Evolutionary conservation across 768 basidiomycete genomes (phyloP), one percentile per base, ranked within the genome.

Genomic region (Hygrocybe punicea): DNA sequence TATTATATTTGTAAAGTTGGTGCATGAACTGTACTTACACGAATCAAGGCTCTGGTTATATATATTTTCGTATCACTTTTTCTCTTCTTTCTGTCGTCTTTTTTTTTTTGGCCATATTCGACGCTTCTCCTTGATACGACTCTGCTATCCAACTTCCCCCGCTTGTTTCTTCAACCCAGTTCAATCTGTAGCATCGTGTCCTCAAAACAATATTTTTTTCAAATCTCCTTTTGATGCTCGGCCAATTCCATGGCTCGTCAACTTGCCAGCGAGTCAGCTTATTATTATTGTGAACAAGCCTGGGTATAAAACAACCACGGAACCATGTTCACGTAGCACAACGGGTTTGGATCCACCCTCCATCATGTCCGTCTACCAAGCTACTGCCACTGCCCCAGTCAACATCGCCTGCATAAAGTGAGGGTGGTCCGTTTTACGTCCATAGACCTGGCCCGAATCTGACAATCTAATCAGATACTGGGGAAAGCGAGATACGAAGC

Each of bases 371-470:
- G 64, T 84, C 63, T 85, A 83, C 77, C 85, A 92, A 76, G 93
- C 93, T 7, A 97, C 94, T 13, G 84, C 86, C 1, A 90, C 93
- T 60, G 94, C 94, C 0, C 94, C 94, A 3, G 93, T 98, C 57
- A 98, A 98, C 74, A 98, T 98, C 66, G 94, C 94, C n/a, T 91
- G 89, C 69, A 97, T 98, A 76, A 98, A 98, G 94, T 95, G 57
- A 65, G 72, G 65, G 44, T 33, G 24, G 35, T 34, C 9, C 35
- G 23, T 42, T 13, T 9, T 11, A 9, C 16, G 16, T 23, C 33
- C 51, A 37, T 7, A 29, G 21, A 44, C 54, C 58, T 54, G 23
- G n/a, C n/a, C n/a, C n/a, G n/a, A n/a, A n/a, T 50, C 36, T 8
- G 44, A 61, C 42, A 16, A 39, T 36, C 52, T 48, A 4, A 45